Evolutionary conservation across 2,329 filamentous ascomycete species (phyloP), one percentile per base, ranked within the genome.

Genomic region (Ophiocordyceps robertsii): DNA sequence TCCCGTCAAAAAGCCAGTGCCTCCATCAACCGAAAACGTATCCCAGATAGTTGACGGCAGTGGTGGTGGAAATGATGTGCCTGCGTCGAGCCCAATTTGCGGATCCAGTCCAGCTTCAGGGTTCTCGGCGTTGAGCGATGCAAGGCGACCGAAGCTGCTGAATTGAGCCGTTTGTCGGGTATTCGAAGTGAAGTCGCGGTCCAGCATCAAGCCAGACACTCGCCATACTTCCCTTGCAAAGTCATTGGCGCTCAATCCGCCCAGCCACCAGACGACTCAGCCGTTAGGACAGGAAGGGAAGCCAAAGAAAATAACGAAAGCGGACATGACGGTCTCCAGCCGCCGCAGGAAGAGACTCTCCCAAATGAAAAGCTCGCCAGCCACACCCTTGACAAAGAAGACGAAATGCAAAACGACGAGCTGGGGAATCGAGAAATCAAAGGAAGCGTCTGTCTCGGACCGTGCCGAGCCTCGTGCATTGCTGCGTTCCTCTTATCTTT

Each of bases 401-500:
- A 51, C 55, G 50, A 59, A 53, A 14, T 30, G 24, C 53, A 51
- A 53, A 50, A 47, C 54, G 47, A 50, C 36, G 53, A 53, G 55
- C 53, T 48, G 27, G 33, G 50, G 48, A 51, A 52, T 53, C 53
- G 60, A 63, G 66, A 61, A 64, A 67, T 62, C 57, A 56, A 58
- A 56, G 59, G 50, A 51, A 56, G 58, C 62, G 58, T 61, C 60
- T 61, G 65, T 67, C 66, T 70, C 66, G 66, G 63, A 57, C 62
- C 62, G 51, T 54, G 63, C 67, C 68, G 65, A 68, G 63, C 60
- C 56, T 62, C 61, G 65, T 74, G 74, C 74, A 78, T 78, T 75
- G 74, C 74, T 78, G 74, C 74, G 67, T 70, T 73, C 66, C 66
- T 76, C 70, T 75, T 74, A 62, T 68, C 65, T 70, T 62, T 57